Percentiles rank a stretch among this genome's conserved stretches.
Conservation (phyloP, 257 asterid species). For the Nicotiana attenuata region DNA sequence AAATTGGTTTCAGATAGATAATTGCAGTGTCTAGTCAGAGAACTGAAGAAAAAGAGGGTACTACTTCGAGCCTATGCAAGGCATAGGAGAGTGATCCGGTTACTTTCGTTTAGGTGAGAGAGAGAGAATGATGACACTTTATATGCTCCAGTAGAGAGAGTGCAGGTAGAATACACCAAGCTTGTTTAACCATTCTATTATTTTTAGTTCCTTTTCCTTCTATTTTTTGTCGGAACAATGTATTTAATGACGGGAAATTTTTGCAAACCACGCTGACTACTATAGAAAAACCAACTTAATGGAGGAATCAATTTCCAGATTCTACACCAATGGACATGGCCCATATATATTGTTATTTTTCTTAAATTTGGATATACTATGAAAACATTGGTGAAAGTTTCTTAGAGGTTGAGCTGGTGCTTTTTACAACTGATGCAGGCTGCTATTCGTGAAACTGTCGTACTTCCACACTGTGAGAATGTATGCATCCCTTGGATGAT, state of each 20-base stretch:
- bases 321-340: neutral
- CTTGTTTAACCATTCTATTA: neutral
- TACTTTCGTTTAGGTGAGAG: neutral
- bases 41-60: neutral
- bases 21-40: neutral
- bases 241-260: neutral
- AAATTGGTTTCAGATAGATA: constrained; percentile 1
- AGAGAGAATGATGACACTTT: neutral
- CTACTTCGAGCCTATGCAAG: no score
- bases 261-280: neutral
- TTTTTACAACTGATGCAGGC: constrained; percentile 46
- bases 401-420: neutral
- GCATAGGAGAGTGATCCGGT: neutral
- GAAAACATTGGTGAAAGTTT: neutral
- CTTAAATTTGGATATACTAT: neutral
- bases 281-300: neutral
- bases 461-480: constrained; percentile 77
- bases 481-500: constrained; percentile 73
- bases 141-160: neutral
- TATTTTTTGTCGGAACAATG: neutral
- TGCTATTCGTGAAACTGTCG: constrained; percentile 76
- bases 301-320: neutral
- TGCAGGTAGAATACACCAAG: neutral
- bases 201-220: neutral
- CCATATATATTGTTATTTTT: neutral